phyloP scores from a whole-genome alignment of 345 rosid species.

The Eucalyptus globulus region DNA sequence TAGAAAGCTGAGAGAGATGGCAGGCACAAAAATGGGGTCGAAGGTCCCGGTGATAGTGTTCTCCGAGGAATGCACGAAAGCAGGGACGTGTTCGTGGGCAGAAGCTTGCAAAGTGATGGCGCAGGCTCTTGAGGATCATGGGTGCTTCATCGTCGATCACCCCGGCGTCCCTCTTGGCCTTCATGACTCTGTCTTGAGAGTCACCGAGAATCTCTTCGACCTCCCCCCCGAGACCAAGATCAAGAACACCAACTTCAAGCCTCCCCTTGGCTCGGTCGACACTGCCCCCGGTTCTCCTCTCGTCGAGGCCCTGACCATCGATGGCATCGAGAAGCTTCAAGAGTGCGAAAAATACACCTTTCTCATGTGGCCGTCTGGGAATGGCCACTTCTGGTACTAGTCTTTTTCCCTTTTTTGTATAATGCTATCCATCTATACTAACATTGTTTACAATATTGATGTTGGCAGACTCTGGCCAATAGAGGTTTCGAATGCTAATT shows the following conservation, averaged over 20 bases:
- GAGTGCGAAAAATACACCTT: constrained; percentile 5
- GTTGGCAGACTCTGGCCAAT: no score
- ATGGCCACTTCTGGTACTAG: constrained; percentile 15
- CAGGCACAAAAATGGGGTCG: background rate
- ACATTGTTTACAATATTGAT: no score
- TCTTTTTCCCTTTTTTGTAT: background rate
- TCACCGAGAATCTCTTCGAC: background rate
- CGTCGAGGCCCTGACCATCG: constrained; percentile 25
- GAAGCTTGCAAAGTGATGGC: background rate
- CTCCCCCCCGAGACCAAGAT: constrained; percentile 13
- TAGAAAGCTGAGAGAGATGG: background rate
- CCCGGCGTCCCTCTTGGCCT: background rate
- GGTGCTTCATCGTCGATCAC: constrained; percentile 6
- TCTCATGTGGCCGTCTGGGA: constrained; percentile 36
- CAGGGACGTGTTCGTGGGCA: constrained; percentile 5
- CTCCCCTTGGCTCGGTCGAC: no score
- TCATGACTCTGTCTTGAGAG: background rate
- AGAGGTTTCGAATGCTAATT: no score
- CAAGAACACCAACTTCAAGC: background rate
- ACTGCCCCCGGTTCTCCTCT: constrained; percentile 1
- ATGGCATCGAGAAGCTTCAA: background rate
- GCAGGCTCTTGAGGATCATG: constrained; percentile 8
- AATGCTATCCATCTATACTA: rapidly evolving
- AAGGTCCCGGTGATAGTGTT: background rate
- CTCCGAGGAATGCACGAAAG: background rate